phyloP scores from a whole-genome alignment of 2,329 filamentous ascomycete species.

The Diplodia scrobiculata region DNA sequence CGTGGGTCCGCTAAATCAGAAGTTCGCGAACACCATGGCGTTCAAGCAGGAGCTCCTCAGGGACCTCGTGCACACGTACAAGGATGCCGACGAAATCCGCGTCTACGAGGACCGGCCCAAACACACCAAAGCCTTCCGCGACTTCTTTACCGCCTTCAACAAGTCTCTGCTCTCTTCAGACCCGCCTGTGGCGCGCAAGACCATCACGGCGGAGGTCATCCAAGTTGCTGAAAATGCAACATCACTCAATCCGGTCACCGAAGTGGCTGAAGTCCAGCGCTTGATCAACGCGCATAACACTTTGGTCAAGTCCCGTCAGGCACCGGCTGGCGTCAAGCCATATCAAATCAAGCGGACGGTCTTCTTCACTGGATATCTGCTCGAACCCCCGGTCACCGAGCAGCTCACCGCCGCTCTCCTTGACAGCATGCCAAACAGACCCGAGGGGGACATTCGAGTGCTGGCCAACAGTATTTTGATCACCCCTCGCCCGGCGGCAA shows the following conservation, averaged over 20 bases:
- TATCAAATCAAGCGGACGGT: slow-evolving; percentile 82
- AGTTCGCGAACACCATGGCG: slow-evolving; percentile 78
- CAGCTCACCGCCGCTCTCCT: slow-evolving; percentile 57
- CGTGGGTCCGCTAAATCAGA: slow-evolving; percentile 76
- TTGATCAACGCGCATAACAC: slow-evolving; percentile 87
- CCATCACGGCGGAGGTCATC: slow-evolving; percentile 77
- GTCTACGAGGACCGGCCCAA: slow-evolving; percentile 66
- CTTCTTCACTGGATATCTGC: slow-evolving; percentile 90
- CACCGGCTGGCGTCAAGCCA: slow-evolving; percentile 50
- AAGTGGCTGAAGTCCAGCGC: slow-evolving; percentile 81
- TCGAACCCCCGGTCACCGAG: slow-evolving; percentile 70
- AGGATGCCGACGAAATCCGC: slow-evolving; percentile 74
- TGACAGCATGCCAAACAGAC: slow-evolving; percentile 60
- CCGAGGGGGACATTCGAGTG: slow-evolving; percentile 72
- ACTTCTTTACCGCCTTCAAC: slow-evolving; percentile 82
- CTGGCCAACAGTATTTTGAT: slow-evolving; percentile 93
- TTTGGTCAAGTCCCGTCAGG: slow-evolving; percentile 53
- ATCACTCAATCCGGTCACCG: slow-evolving; percentile 73
- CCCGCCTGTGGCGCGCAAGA: slow-evolving; percentile 57
- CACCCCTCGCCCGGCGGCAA: slow-evolving; percentile 72
- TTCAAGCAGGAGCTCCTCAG: slow-evolving; percentile 89
- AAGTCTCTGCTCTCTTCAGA: slow-evolving; percentile 52
- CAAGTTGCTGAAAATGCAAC: slow-evolving; percentile 78
- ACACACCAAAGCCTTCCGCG: slow-evolving; percentile 77
- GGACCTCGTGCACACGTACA: slow-evolving; percentile 83